Evolutionary conservation across 2,329 filamentous ascomycete species (phyloP).

Genomic region (Chaetomium strumarium): DNA sequence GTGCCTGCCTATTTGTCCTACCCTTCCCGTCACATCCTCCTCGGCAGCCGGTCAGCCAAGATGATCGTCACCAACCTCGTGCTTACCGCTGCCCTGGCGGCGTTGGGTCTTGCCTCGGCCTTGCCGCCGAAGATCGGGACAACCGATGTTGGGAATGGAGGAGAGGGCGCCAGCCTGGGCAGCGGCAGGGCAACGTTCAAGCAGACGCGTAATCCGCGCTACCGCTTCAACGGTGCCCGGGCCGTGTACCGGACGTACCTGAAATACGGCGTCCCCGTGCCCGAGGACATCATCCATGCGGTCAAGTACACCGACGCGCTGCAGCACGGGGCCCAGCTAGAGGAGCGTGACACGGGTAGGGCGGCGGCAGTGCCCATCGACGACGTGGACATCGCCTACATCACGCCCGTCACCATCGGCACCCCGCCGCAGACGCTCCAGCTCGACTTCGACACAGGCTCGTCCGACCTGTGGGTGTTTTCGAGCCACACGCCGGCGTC

Average conservation of each 20-base stretch:
- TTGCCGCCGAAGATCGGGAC: constrained; percentile 24
- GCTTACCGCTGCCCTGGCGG: constrained; percentile 15
- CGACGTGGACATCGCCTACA: constrained; percentile 28
- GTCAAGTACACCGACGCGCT: constrained; percentile 25
- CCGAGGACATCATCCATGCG: constrained; percentile 29
- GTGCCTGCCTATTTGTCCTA: no score
- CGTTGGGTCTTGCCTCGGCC: constrained; percentile 18
- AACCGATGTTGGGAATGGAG: constrained; percentile 14
- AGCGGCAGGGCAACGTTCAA: constrained; percentile 26
- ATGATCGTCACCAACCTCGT: constrained; percentile 18
- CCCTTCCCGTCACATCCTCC: no score
- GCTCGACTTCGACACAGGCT: constrained; percentile 27
- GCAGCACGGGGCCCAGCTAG: background rate
- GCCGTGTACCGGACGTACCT: constrained; percentile 35
- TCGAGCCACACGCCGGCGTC: constrained; percentile 30
- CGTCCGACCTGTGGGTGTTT: constrained; percentile 40
- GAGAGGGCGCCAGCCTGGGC: background rate
- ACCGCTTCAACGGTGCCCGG: constrained; percentile 31
- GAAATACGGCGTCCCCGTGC: constrained; percentile 34
- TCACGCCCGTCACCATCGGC: constrained; percentile 35
- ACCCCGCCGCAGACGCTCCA: constrained; percentile 26
- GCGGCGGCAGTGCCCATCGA: constrained; percentile 28
- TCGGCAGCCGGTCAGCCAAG: constrained; percentile 2
- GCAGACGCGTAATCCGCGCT: constrained; percentile 30
- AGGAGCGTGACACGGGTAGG: constrained; percentile 26